Conservation (phyloP, 306 rosid species). For the Urtica urens region DNA sequence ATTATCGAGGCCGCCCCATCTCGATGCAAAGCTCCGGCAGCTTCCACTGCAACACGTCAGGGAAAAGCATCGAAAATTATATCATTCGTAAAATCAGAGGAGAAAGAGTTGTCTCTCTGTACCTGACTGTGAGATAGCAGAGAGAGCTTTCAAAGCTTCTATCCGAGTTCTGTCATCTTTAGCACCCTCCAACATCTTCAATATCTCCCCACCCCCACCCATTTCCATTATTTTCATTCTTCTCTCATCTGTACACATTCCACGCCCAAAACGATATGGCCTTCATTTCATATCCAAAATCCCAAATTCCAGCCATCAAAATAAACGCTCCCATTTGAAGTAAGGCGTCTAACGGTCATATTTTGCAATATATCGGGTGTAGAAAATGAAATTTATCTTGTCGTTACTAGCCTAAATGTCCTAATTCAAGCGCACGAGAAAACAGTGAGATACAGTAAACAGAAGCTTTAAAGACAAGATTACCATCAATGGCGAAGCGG, state of each 20-base stretch:
- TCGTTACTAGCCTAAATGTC: no score
- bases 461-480: constrained; percentile 10
- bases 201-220: constrained; percentile 61
- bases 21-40: constrained; percentile 50
- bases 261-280: constrained; percentile 8
- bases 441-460: no score
- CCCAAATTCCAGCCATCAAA: no score
- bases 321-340: no score
- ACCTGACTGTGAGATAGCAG: constrained; percentile 71
- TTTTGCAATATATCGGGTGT: no score
- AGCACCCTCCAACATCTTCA: constrained; percentile 69
- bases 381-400: no score
- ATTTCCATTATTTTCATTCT: constrained; percentile 73
- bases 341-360: no score
- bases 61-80: not conserved
- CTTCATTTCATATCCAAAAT: no score
- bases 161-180: constrained; percentile 84
- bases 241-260: constrained; percentile 48
- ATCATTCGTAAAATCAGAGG: no score
- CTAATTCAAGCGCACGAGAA: no score
- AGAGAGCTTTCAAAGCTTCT: constrained; percentile 75
- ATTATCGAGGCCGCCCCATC: constrained; percentile 66
- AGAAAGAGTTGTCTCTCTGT: not conserved
- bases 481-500: constrained; percentile 84
- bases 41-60: constrained; percentile 36